Base-by-base conservation (phyloP, 176 grass and related monocot genomes). In the Rhynchospora pubera region DNA sequence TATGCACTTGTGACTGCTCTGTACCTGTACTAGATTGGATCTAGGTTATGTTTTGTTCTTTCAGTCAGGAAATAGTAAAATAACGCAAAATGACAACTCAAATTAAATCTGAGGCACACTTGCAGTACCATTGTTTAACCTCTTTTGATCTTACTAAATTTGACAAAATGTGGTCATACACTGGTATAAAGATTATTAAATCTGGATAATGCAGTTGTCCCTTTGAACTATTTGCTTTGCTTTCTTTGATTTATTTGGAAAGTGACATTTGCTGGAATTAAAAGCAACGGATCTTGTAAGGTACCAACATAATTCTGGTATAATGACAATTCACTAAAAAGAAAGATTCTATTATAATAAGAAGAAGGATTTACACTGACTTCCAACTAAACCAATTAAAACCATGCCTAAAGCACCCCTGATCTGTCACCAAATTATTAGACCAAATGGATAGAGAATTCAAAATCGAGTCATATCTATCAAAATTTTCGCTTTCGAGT, bases 1-100 rank as follows among this genome's bases (percentile, higher is more conserved):
- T 97, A 97, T 16, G 94, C 91, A 79, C 88, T 87, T n/a, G 94
- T 97, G 24, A 97, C 90, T 26, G 94, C 94, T 59, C 94, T 65
- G 79, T 97, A 95, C 39, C 91, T 91, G 85, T 73, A 78, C 59
- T 14, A 28, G 42, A 51, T 82, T 18, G 14, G 14, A 18, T 56
- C 23, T 9, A 77, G 14, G 8, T 76, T 32, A n/a, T n/a, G n/a
- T n/a, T n/a, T n/a, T n/a, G n/a, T n/a, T n/a, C n/a, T n/a, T n/a
- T n/a, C n/a, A n/a, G n/a, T n/a, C n/a, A n/a, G n/a, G n/a, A n/a
- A n/a, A n/a, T n/a, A 47, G 16, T 45, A 30, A 55, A 32, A 28
- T 7, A 9, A 7, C 30, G 2, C 12, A 42, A 51, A 69, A 76
- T 75, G 12, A 21, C 23, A 53, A 75, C 45, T 30, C 23, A 30